These are phyloP conservation scores for Trichoderma guizhouense DNA, from an alignment of 2,329 filamentous ascomycete genomes.

Conservation along the genomic window DNA sequence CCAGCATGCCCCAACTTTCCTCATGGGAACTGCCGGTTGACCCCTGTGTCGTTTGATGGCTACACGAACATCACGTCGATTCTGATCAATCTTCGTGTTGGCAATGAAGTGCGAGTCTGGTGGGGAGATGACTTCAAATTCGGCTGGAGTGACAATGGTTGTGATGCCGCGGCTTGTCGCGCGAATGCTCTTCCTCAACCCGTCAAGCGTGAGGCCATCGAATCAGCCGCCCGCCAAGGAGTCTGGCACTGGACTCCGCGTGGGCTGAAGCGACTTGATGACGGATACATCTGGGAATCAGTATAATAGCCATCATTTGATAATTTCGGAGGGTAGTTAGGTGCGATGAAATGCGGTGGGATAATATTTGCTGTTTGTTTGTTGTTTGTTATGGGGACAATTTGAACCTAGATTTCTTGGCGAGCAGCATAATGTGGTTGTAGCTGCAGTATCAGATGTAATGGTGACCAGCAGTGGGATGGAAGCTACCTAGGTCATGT, in stretches of 20 bases:
- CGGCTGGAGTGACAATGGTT: slow-evolving; percentile 42
- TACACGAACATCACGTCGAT: slow-evolving; percentile 40
- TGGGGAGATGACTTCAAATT: slow-evolving; percentile 41
- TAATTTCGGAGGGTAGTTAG: slow-evolving; percentile 20
- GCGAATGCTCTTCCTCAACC: slow-evolving; percentile 25
- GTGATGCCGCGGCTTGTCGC: slow-evolving; percentile 38
- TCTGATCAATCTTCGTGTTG: slow-evolving; percentile 37
- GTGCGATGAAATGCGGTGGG: slow-evolving; percentile 30
- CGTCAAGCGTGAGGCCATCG: slow-evolving; percentile 33
- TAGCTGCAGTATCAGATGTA: slow-evolving; percentile 30
- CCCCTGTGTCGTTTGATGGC: slow-evolving; percentile 35
- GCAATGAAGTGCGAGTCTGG: slow-evolving; percentile 38
- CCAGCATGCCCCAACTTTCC: slow-evolving; percentile 37
- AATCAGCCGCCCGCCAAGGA: slow-evolving; percentile 31
- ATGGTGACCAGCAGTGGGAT: slow-evolving; percentile 28
- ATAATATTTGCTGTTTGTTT: slow-evolving; percentile 27
- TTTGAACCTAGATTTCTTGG: slow-evolving; percentile 36
- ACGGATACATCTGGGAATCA: slow-evolving; percentile 32
- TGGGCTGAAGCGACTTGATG: slow-evolving; percentile 33
- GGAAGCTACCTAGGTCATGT: slow-evolving; percentile 18
- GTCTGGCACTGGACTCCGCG: slow-evolving; percentile 35
- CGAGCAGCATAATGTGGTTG: slow-evolving; percentile 31
- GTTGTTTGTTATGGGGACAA: slow-evolving; percentile 30
- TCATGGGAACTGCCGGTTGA: slow-evolving; percentile 34
- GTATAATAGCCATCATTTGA: slow-evolving; percentile 25